Percentiles rank a stretch among this genome's conserved stretches.
Evolutionary conservation across 192 early-diverging fungal species (phyloP).

Genomic region (Entophlyctis luteolus): DNA sequence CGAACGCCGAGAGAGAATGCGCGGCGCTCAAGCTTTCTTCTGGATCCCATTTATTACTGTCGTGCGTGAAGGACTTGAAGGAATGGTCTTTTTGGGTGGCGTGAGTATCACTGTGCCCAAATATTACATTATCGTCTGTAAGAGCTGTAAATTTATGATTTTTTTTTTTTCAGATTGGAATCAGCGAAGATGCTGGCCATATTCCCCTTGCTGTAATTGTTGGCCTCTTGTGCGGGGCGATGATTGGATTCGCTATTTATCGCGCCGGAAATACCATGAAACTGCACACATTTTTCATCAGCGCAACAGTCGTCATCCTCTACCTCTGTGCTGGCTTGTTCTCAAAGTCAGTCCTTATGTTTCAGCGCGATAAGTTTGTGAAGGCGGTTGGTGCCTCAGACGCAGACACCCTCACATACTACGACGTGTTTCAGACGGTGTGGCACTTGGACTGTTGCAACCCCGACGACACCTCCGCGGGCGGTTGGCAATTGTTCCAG

Average conservation of each 20-base stretch:
- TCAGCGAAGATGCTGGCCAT: conserved; percentile 61
- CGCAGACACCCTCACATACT: neutral
- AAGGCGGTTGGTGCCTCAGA: neutral
- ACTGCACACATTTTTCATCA: conserved; percentile 75
- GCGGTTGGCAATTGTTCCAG: conserved; percentile 70
- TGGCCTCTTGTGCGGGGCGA: conserved; percentile 63
- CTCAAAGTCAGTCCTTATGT: conserved; percentile 58
- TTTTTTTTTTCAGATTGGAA: conserved; percentile 28
- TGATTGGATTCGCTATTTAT: conserved; percentile 74
- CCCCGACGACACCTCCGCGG: conserved; percentile 32
- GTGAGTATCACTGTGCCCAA: conserved; percentile 30
- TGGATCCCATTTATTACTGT: conserved; percentile 85
- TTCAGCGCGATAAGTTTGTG: conserved; percentile 59
- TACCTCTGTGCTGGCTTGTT: conserved; percentile 78
- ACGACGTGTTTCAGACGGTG: conserved; percentile 1
- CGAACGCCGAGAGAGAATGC: neutral
- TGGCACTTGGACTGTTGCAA: conserved; percentile 58
- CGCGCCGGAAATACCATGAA: conserved; percentile 59
- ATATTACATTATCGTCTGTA: conserved; percentile 43
- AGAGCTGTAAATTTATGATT: neutral
- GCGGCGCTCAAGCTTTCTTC: conserved; percentile 55
- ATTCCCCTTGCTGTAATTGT: conserved; percentile 76
- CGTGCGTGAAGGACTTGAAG: conserved; percentile 82
- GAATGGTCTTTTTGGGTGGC: conserved; percentile 83
- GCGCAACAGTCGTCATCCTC: conserved; percentile 66